Conservation (phyloP, 352 stramenopile genomes). For the Pythium phragmitis region DNA sequence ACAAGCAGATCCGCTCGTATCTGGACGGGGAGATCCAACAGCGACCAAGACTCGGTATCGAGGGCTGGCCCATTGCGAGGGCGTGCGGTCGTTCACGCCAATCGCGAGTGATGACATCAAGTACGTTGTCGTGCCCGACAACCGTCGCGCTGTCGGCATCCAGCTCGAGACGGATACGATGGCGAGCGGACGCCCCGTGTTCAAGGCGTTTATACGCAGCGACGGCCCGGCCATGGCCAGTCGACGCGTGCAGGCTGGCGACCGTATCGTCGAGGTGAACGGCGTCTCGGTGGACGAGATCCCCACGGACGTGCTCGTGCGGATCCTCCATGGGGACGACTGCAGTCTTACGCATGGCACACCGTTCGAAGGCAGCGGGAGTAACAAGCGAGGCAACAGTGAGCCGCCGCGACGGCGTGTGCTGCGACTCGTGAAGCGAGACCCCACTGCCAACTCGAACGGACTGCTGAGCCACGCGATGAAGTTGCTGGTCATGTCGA, state of each 20-base stretch:
- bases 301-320: slow-evolving; percentile 29
- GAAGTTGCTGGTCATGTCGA: slow-evolving; percentile 17
- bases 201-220: slow-evolving; percentile 36
- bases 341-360: background rate
- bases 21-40: background rate
- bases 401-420: slow-evolving; percentile 6
- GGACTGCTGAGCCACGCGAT: slow-evolving; percentile 13
- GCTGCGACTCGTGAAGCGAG: slow-evolving; percentile 3
- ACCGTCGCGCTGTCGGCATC: slow-evolving; percentile 25
- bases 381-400: background rate
- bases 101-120: slow-evolving; percentile 16
- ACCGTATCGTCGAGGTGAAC: slow-evolving; percentile 34
- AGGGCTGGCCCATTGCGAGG: slow-evolving; percentile 25
- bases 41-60: slow-evolving; percentile 20
- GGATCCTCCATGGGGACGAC: slow-evolving; percentile 22
- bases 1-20: background rate
- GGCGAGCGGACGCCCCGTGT: slow-evolving; percentile 29
- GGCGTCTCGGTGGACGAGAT: slow-evolving; percentile 31
- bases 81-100: slow-evolving; percentile 4
- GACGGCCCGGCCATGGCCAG: slow-evolving; percentile 20
- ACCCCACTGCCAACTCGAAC: background rate
- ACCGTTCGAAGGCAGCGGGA: background rate
- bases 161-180: slow-evolving; percentile 40
- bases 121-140: slow-evolving; percentile 31
- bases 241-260: slow-evolving; percentile 10